phyloP scores from a whole-genome alignment of 1,284 basidiomycete species.

The Porphyrellus sp. region DNA sequence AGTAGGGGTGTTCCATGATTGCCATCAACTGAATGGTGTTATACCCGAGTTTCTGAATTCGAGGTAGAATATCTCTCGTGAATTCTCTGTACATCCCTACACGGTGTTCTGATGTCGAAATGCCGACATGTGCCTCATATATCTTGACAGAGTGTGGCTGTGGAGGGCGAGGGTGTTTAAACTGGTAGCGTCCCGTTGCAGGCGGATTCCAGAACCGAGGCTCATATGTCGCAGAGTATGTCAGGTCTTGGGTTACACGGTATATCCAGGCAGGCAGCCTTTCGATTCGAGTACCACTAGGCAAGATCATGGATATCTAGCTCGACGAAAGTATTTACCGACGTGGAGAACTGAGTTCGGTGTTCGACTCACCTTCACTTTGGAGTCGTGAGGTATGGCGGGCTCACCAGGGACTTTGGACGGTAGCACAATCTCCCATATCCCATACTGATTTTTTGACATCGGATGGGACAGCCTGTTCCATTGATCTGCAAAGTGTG shows the following conservation, averaged over 20 bases:
- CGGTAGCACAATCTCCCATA: conserved; percentile 89
- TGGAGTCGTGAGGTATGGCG: conserved; percentile 91
- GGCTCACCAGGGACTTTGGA: conserved; percentile 66
- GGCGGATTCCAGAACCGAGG: conserved; percentile 99
- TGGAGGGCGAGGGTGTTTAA: conserved; percentile 76
- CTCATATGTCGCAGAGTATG: conserved; percentile 90
- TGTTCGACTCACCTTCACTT: conserved; percentile 68
- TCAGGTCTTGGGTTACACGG: conserved; percentile 92
- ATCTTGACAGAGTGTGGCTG: conserved; percentile 77
- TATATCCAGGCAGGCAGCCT: conserved; percentile 92
- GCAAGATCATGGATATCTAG: conserved; percentile 83
- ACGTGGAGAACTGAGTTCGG: not conserved
- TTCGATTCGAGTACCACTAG: conserved; percentile 79
- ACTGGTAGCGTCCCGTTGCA: conserved; percentile 64
- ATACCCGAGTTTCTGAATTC: conserved; percentile 91
- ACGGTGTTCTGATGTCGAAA: conserved; percentile 83
- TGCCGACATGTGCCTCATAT: conserved; percentile 98
- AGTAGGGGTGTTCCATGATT: conserved; percentile 98
- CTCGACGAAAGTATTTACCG: not conserved
- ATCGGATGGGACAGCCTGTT: conserved; percentile 81
- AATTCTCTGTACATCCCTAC: conserved; percentile 98
- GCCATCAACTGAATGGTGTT: conserved; percentile 98
- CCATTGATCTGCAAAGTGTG: conserved; percentile 75
- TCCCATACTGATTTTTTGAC: conserved; percentile 83
- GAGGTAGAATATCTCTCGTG: conserved; percentile 77